phyloP scores from a whole-genome alignment of 768 basidiomycete genomes.

The Peribolospora kevripleyi region DNA sequence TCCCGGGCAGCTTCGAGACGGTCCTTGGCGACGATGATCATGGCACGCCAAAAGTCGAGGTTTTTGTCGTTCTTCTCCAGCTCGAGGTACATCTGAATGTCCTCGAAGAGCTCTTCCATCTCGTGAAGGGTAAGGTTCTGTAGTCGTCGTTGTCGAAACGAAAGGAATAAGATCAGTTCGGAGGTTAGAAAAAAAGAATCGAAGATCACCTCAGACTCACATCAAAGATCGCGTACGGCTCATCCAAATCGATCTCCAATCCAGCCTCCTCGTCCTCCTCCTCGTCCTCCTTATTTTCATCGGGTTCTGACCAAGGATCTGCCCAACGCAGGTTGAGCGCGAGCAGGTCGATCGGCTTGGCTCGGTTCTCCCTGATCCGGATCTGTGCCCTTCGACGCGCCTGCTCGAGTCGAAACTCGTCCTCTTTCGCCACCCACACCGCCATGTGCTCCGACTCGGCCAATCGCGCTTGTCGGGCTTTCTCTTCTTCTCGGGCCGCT shows the following conservation, averaged over 20 bases:
- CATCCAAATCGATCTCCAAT: slow-evolving; percentile 90
- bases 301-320: slow-evolving; percentile 23
- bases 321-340: slow-evolving; percentile 89
- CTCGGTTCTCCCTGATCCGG: slow-evolving; percentile 80
- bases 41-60: slow-evolving; percentile 96
- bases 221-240: slow-evolving; percentile 92
- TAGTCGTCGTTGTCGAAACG: slow-evolving; percentile 1
- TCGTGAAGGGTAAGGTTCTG: slow-evolving; percentile 69
- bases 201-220: slow-evolving; percentile 26
- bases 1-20: slow-evolving; percentile 37
- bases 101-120: slow-evolving; percentile 76
- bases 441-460: slow-evolving; percentile 95
- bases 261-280: slow-evolving; percentile 56
- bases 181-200: not conserved
- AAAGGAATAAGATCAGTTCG: slow-evolving; percentile 4
- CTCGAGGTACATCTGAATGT: slow-evolving; percentile 73
- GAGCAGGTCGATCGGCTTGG: slow-evolving; percentile 95
- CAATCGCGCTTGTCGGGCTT: slow-evolving; percentile 58
- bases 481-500: slow-evolving; percentile 72
- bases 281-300: slow-evolving; percentile 33
- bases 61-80: slow-evolving; percentile 64
- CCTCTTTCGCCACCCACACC: slow-evolving; percentile 91
- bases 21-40: slow-evolving; percentile 92
- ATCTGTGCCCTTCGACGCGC: slow-evolving; percentile 74
- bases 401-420: slow-evolving; percentile 89